Percentiles rank a stretch among this genome's conserved stretches.
Evolutionary conservation across 1,284 basidiomycete genomes (phyloP).

Genomic region (Ceratobasidium papillatum): DNA sequence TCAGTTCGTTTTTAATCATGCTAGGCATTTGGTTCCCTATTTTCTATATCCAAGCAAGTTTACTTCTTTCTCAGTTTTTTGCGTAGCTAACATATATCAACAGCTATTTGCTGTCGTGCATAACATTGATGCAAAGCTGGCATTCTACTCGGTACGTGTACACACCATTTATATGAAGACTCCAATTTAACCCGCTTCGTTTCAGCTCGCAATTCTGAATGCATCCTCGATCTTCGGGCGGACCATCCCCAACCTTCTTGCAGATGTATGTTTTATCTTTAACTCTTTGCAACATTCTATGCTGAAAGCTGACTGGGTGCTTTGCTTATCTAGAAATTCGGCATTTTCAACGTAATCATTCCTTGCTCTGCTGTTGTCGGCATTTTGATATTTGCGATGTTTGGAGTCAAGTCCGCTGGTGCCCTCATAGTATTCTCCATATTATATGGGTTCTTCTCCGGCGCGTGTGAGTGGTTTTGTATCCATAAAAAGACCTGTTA

Average conservation of each 20-base stretch:
- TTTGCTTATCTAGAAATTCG: slow-evolving; percentile 29
- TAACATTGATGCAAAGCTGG: slow-evolving; percentile 15
- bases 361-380: slow-evolving; percentile 25
- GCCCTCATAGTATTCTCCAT: slow-evolving; percentile 30
- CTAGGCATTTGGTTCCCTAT: slow-evolving; percentile 36
- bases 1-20: slow-evolving; percentile 25
- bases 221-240: slow-evolving; percentile 33
- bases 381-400: slow-evolving; percentile 43
- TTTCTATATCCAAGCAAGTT: slow-evolving; percentile 32
- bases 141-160: slow-evolving; percentile 29
- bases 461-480: slow-evolving; percentile 20
- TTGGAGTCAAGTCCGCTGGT: slow-evolving; percentile 41
- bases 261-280: slow-evolving; percentile 12
- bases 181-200: not conserved
- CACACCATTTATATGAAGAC: not conserved
- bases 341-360: slow-evolving; percentile 40
- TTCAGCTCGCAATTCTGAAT: slow-evolving; percentile 29
- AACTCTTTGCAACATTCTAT: not conserved
- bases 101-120: slow-evolving; percentile 33
- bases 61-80: not conserved
- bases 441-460: slow-evolving; percentile 39
- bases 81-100: not conserved
- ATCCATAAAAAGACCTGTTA: not conserved
- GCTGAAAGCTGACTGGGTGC: not conserved
- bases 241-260: slow-evolving; percentile 35